Percentiles rank a stretch among this genome's conserved stretches.
These are phyloP conservation scores for Paracorniculantispora psalliotae DNA, from an alignment of 2,329 filamentous ascomycete species.

Conservation along the genomic window DNA sequence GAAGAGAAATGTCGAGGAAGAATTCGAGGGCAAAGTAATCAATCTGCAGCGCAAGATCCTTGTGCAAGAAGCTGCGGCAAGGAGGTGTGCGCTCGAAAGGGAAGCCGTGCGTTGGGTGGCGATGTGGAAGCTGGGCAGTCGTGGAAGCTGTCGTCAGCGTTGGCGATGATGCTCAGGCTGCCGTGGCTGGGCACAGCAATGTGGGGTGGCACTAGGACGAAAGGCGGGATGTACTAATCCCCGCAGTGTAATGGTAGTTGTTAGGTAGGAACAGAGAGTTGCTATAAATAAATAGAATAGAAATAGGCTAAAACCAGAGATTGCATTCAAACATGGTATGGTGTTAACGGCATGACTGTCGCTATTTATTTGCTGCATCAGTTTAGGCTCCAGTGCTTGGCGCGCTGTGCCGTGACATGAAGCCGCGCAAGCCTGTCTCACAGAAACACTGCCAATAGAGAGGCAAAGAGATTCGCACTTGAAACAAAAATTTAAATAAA, in stretches of 20 bases:
- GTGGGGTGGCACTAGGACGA: constrained; percentile 1
- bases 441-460: not conserved
- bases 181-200: constrained; percentile 14
- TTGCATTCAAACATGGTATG: too few species aligned
- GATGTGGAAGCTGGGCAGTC: constrained; percentile 5
- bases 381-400: not conserved
- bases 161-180: constrained; percentile 5
- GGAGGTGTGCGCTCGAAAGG: not conserved
- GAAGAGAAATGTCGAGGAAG: not conserved
- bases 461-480: not conserved
- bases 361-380: too few species aligned
- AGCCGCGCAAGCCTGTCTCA: not conserved
- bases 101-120: not conserved
- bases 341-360: too few species aligned
- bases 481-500: not conserved
- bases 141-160: constrained; percentile 17
- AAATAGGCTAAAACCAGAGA: too few species aligned
- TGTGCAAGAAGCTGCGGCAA: not conserved
- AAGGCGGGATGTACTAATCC: not conserved
- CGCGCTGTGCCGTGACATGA: not conserved
- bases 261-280: too few species aligned
- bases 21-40: not conserved
- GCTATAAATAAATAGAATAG: too few species aligned
- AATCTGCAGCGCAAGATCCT: not conserved
- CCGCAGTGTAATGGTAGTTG: too few species aligned